Evolutionary conservation across 2,329 filamentous ascomycete species (phyloP), one percentile per base, ranked within the genome.

Genomic region (Neurospora sp.): DNA sequence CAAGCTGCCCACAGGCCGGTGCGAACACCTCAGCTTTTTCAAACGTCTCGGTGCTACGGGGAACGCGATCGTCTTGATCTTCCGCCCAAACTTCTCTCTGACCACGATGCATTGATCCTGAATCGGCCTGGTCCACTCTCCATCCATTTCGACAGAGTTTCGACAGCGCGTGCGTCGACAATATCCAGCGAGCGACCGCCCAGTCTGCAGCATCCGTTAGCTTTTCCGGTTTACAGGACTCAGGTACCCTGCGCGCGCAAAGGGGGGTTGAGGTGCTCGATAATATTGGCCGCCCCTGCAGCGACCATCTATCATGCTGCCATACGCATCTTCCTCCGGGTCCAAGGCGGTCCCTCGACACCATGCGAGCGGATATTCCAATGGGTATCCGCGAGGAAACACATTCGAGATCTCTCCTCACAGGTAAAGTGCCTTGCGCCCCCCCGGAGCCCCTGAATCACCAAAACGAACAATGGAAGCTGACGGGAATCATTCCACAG

Each of bases 351-450:
- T 96, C 89, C 92, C 95, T 79, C 89, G 93, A 84, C 93, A 97
- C 85, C 87, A 91, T 79, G 83, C 84, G 72, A 83, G 84, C 81
- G 90, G 90, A 80, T 95, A 91, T 81, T 88, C 90, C 73, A 97
- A 96, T 83, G 94, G 93, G 78, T 94, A 94, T 80, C 91, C 91
- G 73, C 86, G 90, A 73, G 87, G 86, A 72, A 90, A 90, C 78
- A 92, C 91, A 66, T 95, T 97, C 79, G 93, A 93, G 74, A 94
- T 96, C 77, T 93, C 92, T 75, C 92, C 93, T 75, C 93, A 97
- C 80, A 92, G 93, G 91, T 97, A 87, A 33, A 77, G 68, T 70
- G 42, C 58, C 69, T 38, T 28, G 39, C 23, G 17, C 38, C 9
- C 23, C 39, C 23, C 28, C 13, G 23, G 36, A 8, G 58, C 36